Base-by-base conservation (phyloP, 1,284 basidiomycete genomes). In the Leccinum griseonigrum region DNA sequence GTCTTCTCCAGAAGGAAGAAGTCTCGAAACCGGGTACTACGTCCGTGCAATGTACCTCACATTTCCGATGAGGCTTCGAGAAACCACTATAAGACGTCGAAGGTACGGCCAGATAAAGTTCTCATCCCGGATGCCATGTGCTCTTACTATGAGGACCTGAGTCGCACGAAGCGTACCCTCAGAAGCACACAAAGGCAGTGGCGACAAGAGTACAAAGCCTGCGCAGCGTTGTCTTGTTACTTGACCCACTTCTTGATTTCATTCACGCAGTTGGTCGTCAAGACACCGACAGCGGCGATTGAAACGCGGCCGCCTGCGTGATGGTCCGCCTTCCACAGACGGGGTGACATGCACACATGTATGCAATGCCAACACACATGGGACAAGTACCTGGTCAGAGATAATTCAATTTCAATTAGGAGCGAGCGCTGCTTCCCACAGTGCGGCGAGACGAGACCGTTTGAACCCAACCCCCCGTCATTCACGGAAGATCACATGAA, bases 221-320 rank as follows among this genome's bases (percentile, higher is more conserved):
- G 10, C 29, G 29, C 40, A 5, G 4, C 14, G 38, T n/a, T n/a
- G 22, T n/a, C 48, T 64, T 38, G 36, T 10, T 28, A 6, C 40
- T 43, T 13, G 7, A 31, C 14, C 5, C 9, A 11, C 63, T 65
- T 65, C 53, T 7, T 53, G 48, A 48, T 57, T 62, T 67, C 66
- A 65, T 54, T 16, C 18, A 22, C 22, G 32, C 26, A 50, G 13
- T 48, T 50, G 40, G 29, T 62, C 14, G 65, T 34, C 62, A 65
- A 40, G 65, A 56, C 26, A 28, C 57, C 34, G 26, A 48, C 58
- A 22, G 62, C 28, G 18, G 63, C 22, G 9, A 18, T 26, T 58
- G 28, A 63, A 40, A 36, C 9, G 11, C 13, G 52, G 38, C 36
- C 10, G 1, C 32, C 34, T 9, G 32, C 13, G 28, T 51, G 13